These are phyloP conservation scores for Suhomyces pyralidae DNA, from an alignment of 805 yeast genomes.

Conservation along the genomic window DNA sequence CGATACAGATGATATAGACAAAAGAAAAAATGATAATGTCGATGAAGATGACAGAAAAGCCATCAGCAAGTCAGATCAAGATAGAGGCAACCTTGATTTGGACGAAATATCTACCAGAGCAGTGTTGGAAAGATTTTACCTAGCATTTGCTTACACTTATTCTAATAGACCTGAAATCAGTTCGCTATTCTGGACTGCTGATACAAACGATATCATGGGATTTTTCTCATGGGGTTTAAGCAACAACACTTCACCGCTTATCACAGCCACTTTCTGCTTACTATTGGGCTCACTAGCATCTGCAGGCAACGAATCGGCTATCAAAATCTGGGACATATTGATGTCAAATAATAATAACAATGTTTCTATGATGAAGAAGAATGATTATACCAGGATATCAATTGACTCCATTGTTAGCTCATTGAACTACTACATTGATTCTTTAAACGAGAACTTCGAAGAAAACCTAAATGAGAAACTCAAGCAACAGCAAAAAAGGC, in stretches of 20 bases:
- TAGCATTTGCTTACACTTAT: slow-evolving; percentile 70
- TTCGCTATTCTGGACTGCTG: slow-evolving; percentile 56
- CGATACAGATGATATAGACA: slow-evolving; percentile 4
- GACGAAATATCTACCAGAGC: slow-evolving; percentile 70
- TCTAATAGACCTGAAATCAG: slow-evolving; percentile 58
- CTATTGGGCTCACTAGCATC: slow-evolving; percentile 73
- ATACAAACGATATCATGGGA: slow-evolving; percentile 60
- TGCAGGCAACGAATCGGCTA: slow-evolving; percentile 52
- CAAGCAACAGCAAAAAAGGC: slow-evolving; percentile 31
- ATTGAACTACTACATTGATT: slow-evolving; percentile 50
- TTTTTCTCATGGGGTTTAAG: slow-evolving; percentile 87
- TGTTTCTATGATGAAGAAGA: slow-evolving; percentile 25
- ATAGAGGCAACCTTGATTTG: slow-evolving; percentile 35
- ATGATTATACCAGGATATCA: slow-evolving; percentile 46
- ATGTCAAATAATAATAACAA: slow-evolving; percentile 26
- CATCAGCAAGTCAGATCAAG: slow-evolving; percentile 8
- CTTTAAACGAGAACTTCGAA: slow-evolving; percentile 40
- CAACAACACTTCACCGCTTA: slow-evolving; percentile 69
- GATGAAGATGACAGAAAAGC: slow-evolving; percentile 9
- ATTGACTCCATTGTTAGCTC: slow-evolving; percentile 56
- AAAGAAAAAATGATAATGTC: not conserved
- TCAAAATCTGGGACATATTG: slow-evolving; percentile 39
- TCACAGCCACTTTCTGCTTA: slow-evolving; percentile 77
- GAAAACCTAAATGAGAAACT: slow-evolving; percentile 29
- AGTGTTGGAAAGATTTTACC: slow-evolving; percentile 83